Evolutionary conservation across 2,329 filamentous ascomycete species (phyloP), one percentile per base, ranked within the genome.

Genomic region (Knufia petricola): DNA sequence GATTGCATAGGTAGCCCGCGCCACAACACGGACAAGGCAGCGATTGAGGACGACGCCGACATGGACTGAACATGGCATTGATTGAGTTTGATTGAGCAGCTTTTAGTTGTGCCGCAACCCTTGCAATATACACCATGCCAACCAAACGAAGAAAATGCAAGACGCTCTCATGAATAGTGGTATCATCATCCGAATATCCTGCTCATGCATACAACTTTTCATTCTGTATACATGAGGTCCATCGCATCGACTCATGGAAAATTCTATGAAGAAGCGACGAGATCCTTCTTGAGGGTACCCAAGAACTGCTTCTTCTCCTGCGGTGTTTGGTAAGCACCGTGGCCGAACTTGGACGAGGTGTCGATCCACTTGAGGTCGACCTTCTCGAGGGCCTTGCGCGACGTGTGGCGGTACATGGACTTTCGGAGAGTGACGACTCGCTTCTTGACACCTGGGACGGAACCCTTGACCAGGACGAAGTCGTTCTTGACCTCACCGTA

Each of bases 331-430:
- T 94, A 98, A 67, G 88, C 90, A 82, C 92, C 92, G 79, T 98
- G 92, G 75, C 92, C 92, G 74, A 98, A 98, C 81, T 98, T 94
- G 77, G 89, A 95, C 56, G 89, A 95, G 65, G 92, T 98, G 69
- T 98, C 92, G 85, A 98, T 98, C 92, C 92, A 98, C 78, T 98
- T 98, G 78, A 98, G 86, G 69, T 90, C 87, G 72, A 96, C 86
- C 87, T 98, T 96, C 85, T 98, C 92, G 68, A 95, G 80, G 50
- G 92, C 87, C 72, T 84, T 88, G 70, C 92, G 81, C 68, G 85
- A 95, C 64, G 89, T 96, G 81, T 98, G 92, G 56, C 78, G 79
- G 82, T 92, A 96, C 81, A 98, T 92, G 62, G 90, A 94, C 81
- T 96, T 98, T 74, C 92, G 86, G 65, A 98, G 85, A 62, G 92